These are phyloP conservation scores for Dissophora ornata DNA, from an alignment of 192 early-diverging fungal species.

Conservation along the genomic window DNA sequence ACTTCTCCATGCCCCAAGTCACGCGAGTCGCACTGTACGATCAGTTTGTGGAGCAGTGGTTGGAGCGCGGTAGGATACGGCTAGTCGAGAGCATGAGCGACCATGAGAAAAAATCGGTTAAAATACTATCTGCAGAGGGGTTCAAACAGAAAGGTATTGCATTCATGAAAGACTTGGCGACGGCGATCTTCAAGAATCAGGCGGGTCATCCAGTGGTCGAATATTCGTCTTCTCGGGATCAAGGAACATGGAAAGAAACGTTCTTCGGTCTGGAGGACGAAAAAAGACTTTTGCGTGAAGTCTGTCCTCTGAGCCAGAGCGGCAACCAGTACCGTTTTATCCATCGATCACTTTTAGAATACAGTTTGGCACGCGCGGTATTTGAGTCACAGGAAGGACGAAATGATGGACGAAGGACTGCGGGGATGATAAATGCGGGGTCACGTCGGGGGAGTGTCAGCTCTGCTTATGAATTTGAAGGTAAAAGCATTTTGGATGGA, in stretches of 20 bases:
- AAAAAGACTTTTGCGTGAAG: neutral
- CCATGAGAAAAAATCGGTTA: conserved; percentile 4
- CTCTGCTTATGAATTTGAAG: too few species aligned
- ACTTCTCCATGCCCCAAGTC: too few species aligned
- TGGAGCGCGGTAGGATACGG: conserved; percentile 9
- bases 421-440: too few species aligned
- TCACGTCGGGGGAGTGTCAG: too few species aligned
- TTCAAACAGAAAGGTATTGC: conserved; percentile 31
- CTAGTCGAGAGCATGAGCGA: conserved; percentile 12
- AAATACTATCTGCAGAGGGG: conserved; percentile 18
- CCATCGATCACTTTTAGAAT: conserved; percentile 11
- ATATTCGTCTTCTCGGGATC: neutral
- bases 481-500: too few species aligned
- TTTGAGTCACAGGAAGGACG: neutral
- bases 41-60: conserved; percentile 21
- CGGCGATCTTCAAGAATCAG: conserved; percentile 29
- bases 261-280: conserved; percentile 5
- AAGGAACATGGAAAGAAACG: conserved; percentile 2
- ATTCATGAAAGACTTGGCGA: conserved; percentile 25
- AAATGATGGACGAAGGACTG: too few species aligned
- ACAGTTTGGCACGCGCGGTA: neutral
- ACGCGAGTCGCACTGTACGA: conserved; percentile 19
- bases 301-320: conserved; percentile 2
- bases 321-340: conserved; percentile 14
- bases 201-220: conserved; percentile 20